A percentile compares a stretch with the other conserved stretches of the same genome.
Conservation (phyloP, 1,139 yeast species). For the Taphrina betulina region DNA sequence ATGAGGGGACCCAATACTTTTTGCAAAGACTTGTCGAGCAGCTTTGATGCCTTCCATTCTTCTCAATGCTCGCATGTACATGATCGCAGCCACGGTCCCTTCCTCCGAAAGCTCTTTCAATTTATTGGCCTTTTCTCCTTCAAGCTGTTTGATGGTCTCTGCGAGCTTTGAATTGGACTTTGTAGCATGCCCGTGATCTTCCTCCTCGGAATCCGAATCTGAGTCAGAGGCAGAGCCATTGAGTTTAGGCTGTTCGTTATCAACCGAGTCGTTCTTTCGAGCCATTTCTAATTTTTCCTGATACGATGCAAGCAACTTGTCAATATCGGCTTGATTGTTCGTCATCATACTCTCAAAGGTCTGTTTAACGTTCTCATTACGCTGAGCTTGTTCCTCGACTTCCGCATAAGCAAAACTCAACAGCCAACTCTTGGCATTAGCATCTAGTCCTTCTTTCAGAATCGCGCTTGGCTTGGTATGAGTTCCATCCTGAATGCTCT, state of each 20-base stretch:
- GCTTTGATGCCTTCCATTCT: conserved; percentile 47
- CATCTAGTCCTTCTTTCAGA: conserved; percentile 56
- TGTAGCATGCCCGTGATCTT: conserved; percentile 3
- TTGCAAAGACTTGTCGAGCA: conserved; percentile 55
- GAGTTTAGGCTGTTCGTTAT: conserved; percentile 2
- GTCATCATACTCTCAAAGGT: conserved; percentile 55
- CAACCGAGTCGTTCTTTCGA: conserved; percentile 9
- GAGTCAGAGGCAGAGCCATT: conserved; percentile 9
- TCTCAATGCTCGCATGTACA: conserved; percentile 46
- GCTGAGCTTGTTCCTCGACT: conserved; percentile 60
- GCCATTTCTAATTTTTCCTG: conserved; percentile 37
- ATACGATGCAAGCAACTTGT: conserved; percentile 39
- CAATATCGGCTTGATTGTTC: conserved; percentile 39
- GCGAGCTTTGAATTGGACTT: conserved; percentile 12
- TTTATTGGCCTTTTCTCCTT: conserved; percentile 29
- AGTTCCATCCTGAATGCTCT: conserved; percentile 42
- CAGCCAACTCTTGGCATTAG: conserved; percentile 72
- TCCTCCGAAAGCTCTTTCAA: conserved; percentile 40
- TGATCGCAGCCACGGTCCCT: conserved; percentile 44
- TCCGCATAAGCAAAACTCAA: conserved; percentile 70
- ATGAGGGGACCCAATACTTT: conserved; percentile 64
- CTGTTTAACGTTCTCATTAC: conserved; percentile 54
- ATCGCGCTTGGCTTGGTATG: conserved; percentile 40
- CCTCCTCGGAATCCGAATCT: not conserved
- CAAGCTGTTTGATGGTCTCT: conserved; percentile 29